phyloP scores from a whole-genome alignment of 192 early-diverging fungal species.

The Mortierella hygrophila region DNA sequence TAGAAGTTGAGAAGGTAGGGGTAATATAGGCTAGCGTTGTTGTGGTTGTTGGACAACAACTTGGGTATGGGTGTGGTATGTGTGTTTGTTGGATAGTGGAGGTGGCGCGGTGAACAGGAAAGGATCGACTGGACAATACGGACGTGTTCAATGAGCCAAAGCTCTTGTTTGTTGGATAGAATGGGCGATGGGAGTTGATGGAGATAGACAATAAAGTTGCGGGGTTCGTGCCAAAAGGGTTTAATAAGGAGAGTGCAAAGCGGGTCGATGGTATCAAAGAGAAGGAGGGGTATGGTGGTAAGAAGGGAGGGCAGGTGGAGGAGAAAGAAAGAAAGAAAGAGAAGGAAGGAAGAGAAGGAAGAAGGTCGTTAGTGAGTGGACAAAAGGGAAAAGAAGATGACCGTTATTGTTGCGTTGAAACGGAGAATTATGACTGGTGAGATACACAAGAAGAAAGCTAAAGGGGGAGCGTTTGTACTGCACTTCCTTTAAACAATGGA shows the following conservation, averaged over 20 bases:
- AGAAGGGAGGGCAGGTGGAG: not conserved
- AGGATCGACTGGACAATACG: not conserved
- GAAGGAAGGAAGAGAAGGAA: not conserved
- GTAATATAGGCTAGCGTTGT: no score
- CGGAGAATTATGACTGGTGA: not conserved
- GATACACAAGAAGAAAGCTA: not conserved
- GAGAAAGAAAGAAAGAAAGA: not conserved
- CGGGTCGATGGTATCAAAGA: not conserved
- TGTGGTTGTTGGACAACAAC: no score
- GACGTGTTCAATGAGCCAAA: not conserved
- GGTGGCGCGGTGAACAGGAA: not conserved
- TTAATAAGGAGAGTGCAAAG: not conserved
- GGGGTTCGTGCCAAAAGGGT: conserved; percentile 5
- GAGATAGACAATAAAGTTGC: not conserved
- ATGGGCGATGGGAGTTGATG: not conserved
- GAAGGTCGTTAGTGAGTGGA: not conserved
- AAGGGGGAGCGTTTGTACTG: not conserved
- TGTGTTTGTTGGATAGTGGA: not conserved
- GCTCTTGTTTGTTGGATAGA: not conserved
- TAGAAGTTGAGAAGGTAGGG: no score
- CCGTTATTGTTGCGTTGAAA: not conserved
- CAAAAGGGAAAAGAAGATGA: not conserved
- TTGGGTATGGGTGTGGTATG: not conserved
- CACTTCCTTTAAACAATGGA: not conserved
- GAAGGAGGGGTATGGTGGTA: not conserved